These are phyloP conservation scores for Dendrobium nobile DNA, from an alignment of 106 monocot species.

Conservation along the genomic window DNA sequence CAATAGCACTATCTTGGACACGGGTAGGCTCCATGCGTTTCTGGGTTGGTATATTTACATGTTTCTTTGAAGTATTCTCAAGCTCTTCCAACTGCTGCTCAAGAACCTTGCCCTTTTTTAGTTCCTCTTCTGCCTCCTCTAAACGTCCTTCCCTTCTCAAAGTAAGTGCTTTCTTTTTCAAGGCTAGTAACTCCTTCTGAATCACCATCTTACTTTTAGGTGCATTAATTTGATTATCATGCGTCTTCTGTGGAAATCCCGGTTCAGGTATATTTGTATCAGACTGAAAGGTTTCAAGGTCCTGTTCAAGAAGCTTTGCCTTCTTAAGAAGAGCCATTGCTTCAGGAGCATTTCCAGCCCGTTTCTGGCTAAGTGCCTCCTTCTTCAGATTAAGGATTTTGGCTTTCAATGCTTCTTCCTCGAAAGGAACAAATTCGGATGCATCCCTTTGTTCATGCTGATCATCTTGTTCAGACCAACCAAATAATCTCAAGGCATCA, in stretches of 20 bases:
- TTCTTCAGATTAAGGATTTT: conserved; percentile 71
- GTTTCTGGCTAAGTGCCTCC: conserved; percentile 64
- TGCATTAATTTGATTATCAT: conserved; percentile 13
- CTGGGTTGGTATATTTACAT: conserved; percentile 10
- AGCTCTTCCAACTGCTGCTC: conserved; percentile 81
- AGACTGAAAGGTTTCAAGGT: conserved; percentile 28
- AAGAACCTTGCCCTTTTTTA: conserved; percentile 76
- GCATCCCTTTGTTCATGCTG: conserved; percentile 10
- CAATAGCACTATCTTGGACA: conserved; percentile 14
- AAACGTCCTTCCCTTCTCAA: conserved; percentile 77
- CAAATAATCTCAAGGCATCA: conserved; percentile 82
- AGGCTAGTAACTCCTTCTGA: conserved; percentile 77
- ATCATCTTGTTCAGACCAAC: conserved; percentile 76
- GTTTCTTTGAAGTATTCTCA: conserved; percentile 32
- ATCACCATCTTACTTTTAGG: conserved; percentile 65
- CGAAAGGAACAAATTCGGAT: conserved; percentile 7
- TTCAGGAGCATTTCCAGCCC: conserved; percentile 58
- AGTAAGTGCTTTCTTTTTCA: conserved; percentile 91
- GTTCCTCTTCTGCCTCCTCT: conserved; percentile 83
- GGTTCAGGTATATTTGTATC: conserved; percentile 8
- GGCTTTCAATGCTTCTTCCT: conserved; percentile 27
- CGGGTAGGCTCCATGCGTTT: conserved; percentile 18
- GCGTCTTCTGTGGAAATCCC: conserved; percentile 8
- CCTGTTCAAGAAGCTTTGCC: conserved; percentile 80
- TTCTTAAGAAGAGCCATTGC: conserved; percentile 79